These are phyloP conservation scores for Populus tremula DNA, from an alignment of 345 rosid genomes.

Conservation along the genomic window DNA sequence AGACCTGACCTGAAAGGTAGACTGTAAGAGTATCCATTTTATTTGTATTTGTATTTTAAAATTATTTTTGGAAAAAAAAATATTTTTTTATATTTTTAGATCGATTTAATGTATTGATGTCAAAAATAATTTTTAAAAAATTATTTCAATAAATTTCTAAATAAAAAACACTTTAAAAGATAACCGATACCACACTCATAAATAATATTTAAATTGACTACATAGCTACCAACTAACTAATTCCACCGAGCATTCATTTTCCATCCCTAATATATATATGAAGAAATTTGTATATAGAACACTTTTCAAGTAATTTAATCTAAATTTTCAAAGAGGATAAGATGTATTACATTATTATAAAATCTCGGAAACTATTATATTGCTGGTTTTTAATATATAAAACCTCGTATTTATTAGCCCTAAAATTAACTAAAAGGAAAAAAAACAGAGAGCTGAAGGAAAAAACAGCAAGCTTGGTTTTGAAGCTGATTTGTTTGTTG, in stretches of 20 bases:
- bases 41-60: no score
- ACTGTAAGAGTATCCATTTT: constrained; percentile 14
- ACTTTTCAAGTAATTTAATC: neutral
- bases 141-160: no score
- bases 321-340: neutral
- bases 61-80: no score
- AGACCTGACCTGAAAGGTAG: neutral
- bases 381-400: neutral
- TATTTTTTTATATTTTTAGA: no score
- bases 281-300: neutral
- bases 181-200: rapidly evolving
- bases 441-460: neutral
- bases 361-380: no score
- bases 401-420: neutral
- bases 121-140: no score
- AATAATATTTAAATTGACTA: no score
- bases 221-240: constrained; percentile 19
- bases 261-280: neutral
- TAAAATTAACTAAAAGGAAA: no score
- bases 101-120: no score
- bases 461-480: neutral
- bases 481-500: neutral
- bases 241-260: neutral
- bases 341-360: neutral
- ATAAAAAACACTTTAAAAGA: no score